These are phyloP conservation scores for Helminthosporium solani DNA, from an alignment of 2,329 filamentous ascomycete genomes.

Conservation along the genomic window DNA sequence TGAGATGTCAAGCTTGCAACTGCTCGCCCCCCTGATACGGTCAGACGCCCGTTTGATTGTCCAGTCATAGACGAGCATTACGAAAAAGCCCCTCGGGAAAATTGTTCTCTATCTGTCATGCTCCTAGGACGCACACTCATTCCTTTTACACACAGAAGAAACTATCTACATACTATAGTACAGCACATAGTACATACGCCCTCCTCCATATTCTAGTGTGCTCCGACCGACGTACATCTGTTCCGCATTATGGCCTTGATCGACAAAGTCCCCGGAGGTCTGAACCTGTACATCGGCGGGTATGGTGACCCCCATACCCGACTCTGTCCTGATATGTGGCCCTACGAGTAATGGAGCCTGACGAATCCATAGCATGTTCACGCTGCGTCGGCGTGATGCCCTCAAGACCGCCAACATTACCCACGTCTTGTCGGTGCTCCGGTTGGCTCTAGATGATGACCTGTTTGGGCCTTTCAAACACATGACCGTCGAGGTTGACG, in stretches of 20 bases:
- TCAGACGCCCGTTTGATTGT: constrained; percentile 15
- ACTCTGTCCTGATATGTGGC: constrained; percentile 13
- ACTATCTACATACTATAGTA: too few relatives aligned
- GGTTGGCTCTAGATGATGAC: constrained; percentile 58
- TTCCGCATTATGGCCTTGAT: constrained; percentile 56
- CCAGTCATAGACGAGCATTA: constrained; percentile 3
- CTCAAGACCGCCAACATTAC: constrained; percentile 76
- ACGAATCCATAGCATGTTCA: constrained; percentile 66
- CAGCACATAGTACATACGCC: too few relatives aligned
- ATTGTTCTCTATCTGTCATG: not conserved
- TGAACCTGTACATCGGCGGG: constrained; percentile 79
- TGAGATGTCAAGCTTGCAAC: not conserved
- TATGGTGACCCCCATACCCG: constrained; percentile 48
- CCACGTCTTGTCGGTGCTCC: constrained; percentile 83
- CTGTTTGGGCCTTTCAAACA: constrained; percentile 67
- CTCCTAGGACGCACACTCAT: not conserved
- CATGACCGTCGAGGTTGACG: constrained; percentile 80
- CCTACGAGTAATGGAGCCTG: constrained; percentile 20
- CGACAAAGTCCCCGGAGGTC: constrained; percentile 66
- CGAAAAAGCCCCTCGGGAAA: constrained; percentile 13
- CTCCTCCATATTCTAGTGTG: not conserved
- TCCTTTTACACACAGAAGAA: not conserved
- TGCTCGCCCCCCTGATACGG: constrained; percentile 7
- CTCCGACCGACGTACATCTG: not conserved
- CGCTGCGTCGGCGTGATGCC: constrained; percentile 69